Conservation (phyloP, 495 filamentous ascomycete species). For the Physcia stellaris region DNA sequence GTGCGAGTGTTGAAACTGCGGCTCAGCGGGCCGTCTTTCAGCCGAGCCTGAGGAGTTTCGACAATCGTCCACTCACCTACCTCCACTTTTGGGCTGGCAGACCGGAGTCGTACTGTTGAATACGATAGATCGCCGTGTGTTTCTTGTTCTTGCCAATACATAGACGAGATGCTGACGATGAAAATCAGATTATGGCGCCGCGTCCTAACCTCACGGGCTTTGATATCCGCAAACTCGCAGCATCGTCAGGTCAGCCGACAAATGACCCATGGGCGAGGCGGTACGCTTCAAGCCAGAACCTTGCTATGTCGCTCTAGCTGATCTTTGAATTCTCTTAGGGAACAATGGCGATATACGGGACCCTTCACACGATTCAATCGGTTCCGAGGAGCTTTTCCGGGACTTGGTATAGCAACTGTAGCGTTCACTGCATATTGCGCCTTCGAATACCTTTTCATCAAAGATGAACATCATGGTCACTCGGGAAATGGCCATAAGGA, state of each 20-base stretch:
- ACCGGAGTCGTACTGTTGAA: too few species aligned
- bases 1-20: too few species aligned
- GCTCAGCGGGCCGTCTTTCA: too few species aligned
- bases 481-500: constrained; percentile 31
- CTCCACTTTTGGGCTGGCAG: neutral
- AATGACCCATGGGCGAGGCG: constrained; percentile 80
- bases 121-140: too few species aligned
- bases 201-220: constrained; percentile 71
- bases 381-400: constrained; percentile 74
- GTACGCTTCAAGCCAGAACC: constrained; percentile 31
- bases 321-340: constrained; percentile 35
- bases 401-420: constrained; percentile 79
- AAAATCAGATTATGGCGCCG: constrained; percentile 14
- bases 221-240: constrained; percentile 58
- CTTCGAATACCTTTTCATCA: constrained; percentile 76
- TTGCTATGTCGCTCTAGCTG: constrained; percentile 1
- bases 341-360: constrained; percentile 88
- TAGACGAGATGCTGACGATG: too few species aligned
- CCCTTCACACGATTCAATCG: constrained; percentile 80
- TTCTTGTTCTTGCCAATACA: neutral
- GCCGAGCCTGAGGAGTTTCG: too few species aligned
- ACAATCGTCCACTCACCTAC: neutral
- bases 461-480: constrained; percentile 52
- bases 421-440: constrained; percentile 81
- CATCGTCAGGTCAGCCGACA: constrained; percentile 47